These are phyloP conservation scores for Gamarada debralockiae DNA, from an alignment of 495 filamentous ascomycete genomes.

Conservation along the genomic window DNA sequence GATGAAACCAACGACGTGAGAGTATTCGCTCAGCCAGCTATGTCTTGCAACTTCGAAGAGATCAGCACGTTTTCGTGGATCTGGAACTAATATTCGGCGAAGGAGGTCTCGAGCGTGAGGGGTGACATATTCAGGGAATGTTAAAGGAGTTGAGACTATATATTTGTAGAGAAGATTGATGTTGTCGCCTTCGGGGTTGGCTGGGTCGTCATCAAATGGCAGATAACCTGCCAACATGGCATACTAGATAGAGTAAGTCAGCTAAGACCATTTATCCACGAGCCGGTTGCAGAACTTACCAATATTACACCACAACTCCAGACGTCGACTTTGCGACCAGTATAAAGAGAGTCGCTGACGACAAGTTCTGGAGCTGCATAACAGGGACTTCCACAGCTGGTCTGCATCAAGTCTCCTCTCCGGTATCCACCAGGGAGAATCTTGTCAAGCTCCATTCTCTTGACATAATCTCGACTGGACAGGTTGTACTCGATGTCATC, in stretches of 20 bases:
- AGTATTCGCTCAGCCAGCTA: slow-evolving; percentile 96
- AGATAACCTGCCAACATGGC: slow-evolving; percentile 98
- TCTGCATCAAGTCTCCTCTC: slow-evolving; percentile 76
- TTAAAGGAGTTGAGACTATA: slow-evolving; percentile 94
- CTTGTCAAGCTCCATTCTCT: slow-evolving; percentile 69
- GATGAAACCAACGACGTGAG: slow-evolving; percentile 91
- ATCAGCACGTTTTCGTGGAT: slow-evolving; percentile 91
- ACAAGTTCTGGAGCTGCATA: slow-evolving; percentile 98
- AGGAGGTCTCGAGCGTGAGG: slow-evolving; percentile 93
- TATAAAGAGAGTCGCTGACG: slow-evolving; percentile 96
- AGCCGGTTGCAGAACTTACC: slow-evolving; percentile 51
- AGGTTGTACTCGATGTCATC: slow-evolving; percentile 90
- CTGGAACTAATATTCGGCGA: slow-evolving; percentile 90
- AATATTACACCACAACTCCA: slow-evolving; percentile 99
- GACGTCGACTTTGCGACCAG: slow-evolving; percentile 95
- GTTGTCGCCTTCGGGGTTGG: slow-evolving; percentile 97
- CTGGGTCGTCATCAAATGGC: slow-evolving; percentile 98
- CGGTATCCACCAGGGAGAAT: slow-evolving; percentile 51
- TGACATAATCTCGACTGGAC: slow-evolving; percentile 79
- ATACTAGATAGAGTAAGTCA: slow-evolving; percentile 58
- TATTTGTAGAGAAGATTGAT: slow-evolving; percentile 99
- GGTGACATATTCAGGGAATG: slow-evolving; percentile 98
- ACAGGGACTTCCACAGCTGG: slow-evolving; percentile 81
- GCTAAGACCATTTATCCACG: background rate
- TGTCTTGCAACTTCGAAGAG: slow-evolving; percentile 97